Evolutionary conservation across 148 eudicot genomes (phyloP), one percentile per base, ranked within the genome.

Genomic region (Pouteria glomerata): DNA sequence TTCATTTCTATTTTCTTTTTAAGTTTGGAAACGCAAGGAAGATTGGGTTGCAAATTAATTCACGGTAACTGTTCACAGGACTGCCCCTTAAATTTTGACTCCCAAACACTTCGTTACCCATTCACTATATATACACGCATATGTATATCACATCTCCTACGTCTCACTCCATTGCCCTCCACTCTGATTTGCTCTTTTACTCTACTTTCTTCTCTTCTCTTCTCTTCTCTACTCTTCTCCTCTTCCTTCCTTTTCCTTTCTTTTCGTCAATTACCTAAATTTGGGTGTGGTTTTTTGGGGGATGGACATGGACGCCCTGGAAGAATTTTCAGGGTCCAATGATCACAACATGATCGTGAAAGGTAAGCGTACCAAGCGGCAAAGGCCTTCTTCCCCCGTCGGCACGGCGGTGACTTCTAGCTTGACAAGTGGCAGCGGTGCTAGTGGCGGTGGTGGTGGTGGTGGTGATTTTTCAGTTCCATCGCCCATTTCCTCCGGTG

Each of bases 351-450:
- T 57, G 19, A 62, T 80, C 66, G 41, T 78, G 23, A 88, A 84
- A 62, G 83, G 92, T 24, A 75, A 82, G 73, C 81, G 92, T 1
- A 85, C 88, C 41, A 88, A 88, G 79, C 83, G 88, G n/a, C 81
- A 63, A 27, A 72, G 88, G 47, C 83, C 82, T 1, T 51, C 70
- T 14, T 74, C 74, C 1, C 68, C 73, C 3, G 1, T 35, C 18
- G 27, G 34, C 18, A 30, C 33, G 44, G 45, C 71, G 7, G 41
- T 68, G 21, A 63, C 68, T 27, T 69, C 85, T 13, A 31, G 78
- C 55, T 66, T 83, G 16, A 74, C 87, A 1, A 66, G 39, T 45
- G 76, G 62, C 33, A n/a, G n/a, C n/a, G n/a, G n/a, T n/a, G n/a
- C n/a, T n/a, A n/a, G n/a, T n/a, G 56, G 69, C 55, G 7, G 55